phyloP scores from a whole-genome alignment of 441 rosid species.

The Geranium incanum region DNA sequence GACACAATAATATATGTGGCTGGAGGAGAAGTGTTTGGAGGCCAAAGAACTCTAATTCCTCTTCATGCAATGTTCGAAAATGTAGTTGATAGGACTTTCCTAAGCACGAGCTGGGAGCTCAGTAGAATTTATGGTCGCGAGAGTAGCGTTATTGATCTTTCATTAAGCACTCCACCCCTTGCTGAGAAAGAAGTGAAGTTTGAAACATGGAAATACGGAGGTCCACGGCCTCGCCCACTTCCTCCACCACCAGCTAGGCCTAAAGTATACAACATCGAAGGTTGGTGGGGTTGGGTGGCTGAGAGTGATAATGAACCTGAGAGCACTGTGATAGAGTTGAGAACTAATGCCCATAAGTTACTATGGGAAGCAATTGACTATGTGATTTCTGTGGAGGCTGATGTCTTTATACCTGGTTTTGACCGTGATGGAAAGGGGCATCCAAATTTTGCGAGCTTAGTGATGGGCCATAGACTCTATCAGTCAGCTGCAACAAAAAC shows the following conservation, averaged over 20 bases:
- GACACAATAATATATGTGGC: constrained; percentile 79
- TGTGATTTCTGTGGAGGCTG: constrained; percentile 74
- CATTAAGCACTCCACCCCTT: constrained; percentile 43
- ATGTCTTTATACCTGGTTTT: constrained; percentile 84
- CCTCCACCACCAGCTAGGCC: constrained; percentile 89
- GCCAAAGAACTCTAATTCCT: constrained; percentile 78
- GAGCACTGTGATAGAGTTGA: constrained; percentile 84
- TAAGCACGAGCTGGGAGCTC: constrained; percentile 81
- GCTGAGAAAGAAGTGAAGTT: constrained; percentile 47
- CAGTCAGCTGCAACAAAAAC: constrained; percentile 77
- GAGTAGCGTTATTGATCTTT: constrained; percentile 42
- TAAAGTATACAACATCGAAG: constrained; percentile 81
- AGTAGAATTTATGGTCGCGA: constrained; percentile 82
- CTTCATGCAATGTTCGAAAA: constrained; percentile 89
- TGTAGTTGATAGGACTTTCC: constrained; percentile 87
- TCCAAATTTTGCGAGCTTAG: constrained; percentile 85
- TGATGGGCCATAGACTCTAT: constrained; percentile 89
- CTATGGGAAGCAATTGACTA: constrained; percentile 97
- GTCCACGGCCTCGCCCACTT: constrained; percentile 89
- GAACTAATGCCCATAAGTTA: constrained; percentile 90
- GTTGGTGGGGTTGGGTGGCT: constrained; percentile 99
- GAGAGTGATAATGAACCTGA: constrained; percentile 98
- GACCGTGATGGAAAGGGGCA: constrained; percentile 86
- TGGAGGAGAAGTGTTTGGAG: constrained; percentile 94
- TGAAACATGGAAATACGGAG: constrained; percentile 51